Conservation (phyloP, 2,329 filamentous ascomycete species). For the Septoria petroselini region DNA sequence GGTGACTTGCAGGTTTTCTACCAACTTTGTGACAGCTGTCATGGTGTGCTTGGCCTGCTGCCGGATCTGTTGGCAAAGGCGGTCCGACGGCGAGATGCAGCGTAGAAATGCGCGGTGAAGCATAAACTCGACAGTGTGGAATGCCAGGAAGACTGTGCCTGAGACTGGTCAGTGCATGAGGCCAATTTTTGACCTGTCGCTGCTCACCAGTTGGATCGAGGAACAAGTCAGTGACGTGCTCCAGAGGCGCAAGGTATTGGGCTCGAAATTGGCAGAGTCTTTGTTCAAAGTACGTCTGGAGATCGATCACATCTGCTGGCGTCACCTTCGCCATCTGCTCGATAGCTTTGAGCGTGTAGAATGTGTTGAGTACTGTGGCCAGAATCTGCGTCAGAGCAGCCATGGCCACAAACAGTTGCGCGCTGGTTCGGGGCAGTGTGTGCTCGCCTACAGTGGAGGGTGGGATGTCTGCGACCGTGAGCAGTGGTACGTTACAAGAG, state of each 20-base stretch:
- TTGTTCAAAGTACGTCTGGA: conserved; percentile 22
- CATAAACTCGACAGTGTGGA: conserved; percentile 23
- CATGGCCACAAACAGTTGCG: conserved; percentile 28
- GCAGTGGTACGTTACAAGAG: conserved; percentile 20
- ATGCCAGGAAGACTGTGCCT: conserved; percentile 26
- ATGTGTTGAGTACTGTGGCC: conserved; percentile 21
- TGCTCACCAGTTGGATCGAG: conserved; percentile 26
- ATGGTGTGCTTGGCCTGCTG: conserved; percentile 19
- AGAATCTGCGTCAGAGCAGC: conserved; percentile 27
- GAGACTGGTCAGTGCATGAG: background rate
- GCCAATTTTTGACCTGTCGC: background rate
- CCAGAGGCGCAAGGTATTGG: conserved; percentile 15
- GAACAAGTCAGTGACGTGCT: conserved; percentile 18
- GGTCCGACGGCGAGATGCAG: conserved; percentile 14
- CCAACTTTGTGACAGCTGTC: conserved; percentile 18
- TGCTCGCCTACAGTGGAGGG: conserved; percentile 20
- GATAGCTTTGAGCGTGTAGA: conserved; percentile 25
- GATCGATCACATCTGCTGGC: conserved; percentile 14
- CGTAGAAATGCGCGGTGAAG: conserved; percentile 25
- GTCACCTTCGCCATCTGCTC: conserved; percentile 14
- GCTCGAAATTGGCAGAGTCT: conserved; percentile 22
- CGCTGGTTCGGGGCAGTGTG: conserved; percentile 18
- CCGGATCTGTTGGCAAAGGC: conserved; percentile 15
- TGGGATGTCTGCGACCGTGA: conserved; percentile 20
- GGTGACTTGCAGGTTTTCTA: conserved; percentile 27